phyloP scores from a whole-genome alignment of 768 basidiomycete genomes.

The Symmetrospora coprosmae region DNA sequence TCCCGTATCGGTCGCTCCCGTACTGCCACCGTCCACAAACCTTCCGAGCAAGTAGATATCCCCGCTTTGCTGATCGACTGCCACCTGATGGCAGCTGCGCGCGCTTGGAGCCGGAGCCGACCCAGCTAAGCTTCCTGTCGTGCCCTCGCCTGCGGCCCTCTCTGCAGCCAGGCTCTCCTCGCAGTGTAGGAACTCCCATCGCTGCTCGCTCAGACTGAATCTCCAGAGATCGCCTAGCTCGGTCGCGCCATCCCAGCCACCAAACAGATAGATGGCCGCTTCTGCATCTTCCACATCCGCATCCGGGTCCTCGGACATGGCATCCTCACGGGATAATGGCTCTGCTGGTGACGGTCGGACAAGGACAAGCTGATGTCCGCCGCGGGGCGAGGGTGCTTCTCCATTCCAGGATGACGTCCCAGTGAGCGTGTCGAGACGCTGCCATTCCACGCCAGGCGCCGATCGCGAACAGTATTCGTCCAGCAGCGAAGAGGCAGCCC shows the following conservation, averaged over 20 bases:
- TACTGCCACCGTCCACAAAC: not conserved
- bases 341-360: not conserved
- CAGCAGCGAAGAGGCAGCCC: slow-evolving; percentile 1
- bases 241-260: slow-evolving; percentile 17
- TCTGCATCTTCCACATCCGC: not conserved
- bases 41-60: slow-evolving; percentile 23
- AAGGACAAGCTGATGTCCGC: slow-evolving; percentile 23
- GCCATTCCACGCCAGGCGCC: slow-evolving; percentile 4
- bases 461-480: not conserved
- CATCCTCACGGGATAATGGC: not conserved
- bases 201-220: not conserved
- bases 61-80: slow-evolving; percentile 13
- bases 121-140: not conserved
- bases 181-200: not conserved
- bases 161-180: not conserved
- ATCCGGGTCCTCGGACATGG: not conserved
- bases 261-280: slow-evolving; percentile 11
- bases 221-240: slow-evolving; percentile 23
- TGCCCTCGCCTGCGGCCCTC: not conserved
- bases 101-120: slow-evolving; percentile 1
- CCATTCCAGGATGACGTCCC: slow-evolving; percentile 11
- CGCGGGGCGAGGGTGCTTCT: slow-evolving; percentile 9
- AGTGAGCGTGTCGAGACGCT: slow-evolving; percentile 12
- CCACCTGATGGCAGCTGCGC: slow-evolving; percentile 18
- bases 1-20: not conserved